Evolutionary conservation across 768 basidiomycete species (phyloP).

Genomic region (Trichaptum fuscoviolaceum): DNA sequence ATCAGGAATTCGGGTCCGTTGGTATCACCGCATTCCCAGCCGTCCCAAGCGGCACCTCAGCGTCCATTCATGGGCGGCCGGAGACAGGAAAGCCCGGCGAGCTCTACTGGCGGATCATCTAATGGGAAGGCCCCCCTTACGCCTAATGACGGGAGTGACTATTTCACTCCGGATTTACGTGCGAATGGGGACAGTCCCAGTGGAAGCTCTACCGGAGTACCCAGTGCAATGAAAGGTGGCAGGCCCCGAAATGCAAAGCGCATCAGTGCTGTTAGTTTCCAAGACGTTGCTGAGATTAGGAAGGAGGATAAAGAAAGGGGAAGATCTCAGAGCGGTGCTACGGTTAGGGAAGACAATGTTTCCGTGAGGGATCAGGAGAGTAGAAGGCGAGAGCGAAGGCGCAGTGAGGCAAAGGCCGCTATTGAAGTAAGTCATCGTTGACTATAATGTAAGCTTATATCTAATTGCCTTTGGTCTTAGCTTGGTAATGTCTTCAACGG

Average conservation of each 20-base stretch:
- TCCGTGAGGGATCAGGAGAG: slow-evolving; percentile 2
- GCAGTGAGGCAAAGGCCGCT: slow-evolving; percentile 39
- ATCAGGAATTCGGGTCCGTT: background rate
- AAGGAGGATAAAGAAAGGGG: slow-evolving; percentile 24
- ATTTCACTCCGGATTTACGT: slow-evolving; percentile 14
- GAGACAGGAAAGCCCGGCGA: slow-evolving; percentile 66
- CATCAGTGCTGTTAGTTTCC: background rate
- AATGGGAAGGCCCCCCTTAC: slow-evolving; percentile 72
- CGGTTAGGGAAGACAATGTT: background rate
- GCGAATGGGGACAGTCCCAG: slow-evolving; percentile 50
- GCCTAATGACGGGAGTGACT: slow-evolving; percentile 73
- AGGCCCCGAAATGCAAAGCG: background rate
- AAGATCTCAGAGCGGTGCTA: slow-evolving; percentile 3
- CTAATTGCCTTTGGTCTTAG: slow-evolving; percentile 32
- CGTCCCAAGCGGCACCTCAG: slow-evolving; percentile 15
- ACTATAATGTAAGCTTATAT: slow-evolving; percentile 6
- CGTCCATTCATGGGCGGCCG: slow-evolving; percentile 52
- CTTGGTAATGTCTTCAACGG: slow-evolving; percentile 88
- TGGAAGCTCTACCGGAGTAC: slow-evolving; percentile 6
- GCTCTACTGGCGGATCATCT: slow-evolving; percentile 82
- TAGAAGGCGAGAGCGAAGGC: slow-evolving; percentile 6
- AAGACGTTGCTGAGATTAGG: slow-evolving; percentile 36
- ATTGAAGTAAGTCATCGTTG: slow-evolving; percentile 60
- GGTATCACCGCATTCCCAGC: background rate
- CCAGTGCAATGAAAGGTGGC: slow-evolving; percentile 3